Conservation (phyloP, 2,329 filamentous ascomycete genomes). For the Dactylella cylindrospora region DNA sequence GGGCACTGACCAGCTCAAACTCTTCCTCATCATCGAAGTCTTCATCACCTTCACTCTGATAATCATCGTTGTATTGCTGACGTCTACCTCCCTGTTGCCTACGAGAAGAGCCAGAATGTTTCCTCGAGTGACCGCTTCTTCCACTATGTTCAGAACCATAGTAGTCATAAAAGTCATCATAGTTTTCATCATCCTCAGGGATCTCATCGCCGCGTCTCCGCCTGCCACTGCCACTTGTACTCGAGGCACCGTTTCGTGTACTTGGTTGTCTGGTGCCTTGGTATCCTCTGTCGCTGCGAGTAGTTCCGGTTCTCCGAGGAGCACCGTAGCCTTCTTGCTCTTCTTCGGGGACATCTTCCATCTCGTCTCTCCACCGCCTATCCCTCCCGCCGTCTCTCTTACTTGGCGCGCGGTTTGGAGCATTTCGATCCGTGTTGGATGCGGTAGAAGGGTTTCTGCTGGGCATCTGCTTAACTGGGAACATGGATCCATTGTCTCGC, state of each 20-base stretch:
- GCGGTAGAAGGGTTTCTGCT: too few species aligned
- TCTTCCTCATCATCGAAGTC: conserved; percentile 69
- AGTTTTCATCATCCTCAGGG: conserved; percentile 63
- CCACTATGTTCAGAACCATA: conserved; percentile 52
- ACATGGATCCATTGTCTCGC: conserved; percentile 29
- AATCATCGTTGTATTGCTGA: conserved; percentile 72
- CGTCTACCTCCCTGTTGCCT: conserved; percentile 49
- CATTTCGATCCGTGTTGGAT: conserved; percentile 64
- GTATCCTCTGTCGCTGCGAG: conserved; percentile 52
- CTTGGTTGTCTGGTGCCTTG: conserved; percentile 25
- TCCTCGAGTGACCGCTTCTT: conserved; percentile 53
- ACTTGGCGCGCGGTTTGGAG: conserved; percentile 63
- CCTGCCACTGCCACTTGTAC: conserved; percentile 48
- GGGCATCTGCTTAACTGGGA: conserved; percentile 40
- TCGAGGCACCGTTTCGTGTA: conserved; percentile 10
- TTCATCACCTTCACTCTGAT: conserved; percentile 72
- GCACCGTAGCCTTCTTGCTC: conserved; percentile 51
- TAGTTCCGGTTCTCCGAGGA: conserved; percentile 53
- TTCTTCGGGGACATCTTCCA: conserved; percentile 47
- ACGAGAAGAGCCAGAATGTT: conserved; percentile 54
- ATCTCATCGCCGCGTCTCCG: conserved; percentile 53
- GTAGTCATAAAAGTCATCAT: conserved; percentile 70
- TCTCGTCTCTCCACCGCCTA: conserved; percentile 55
- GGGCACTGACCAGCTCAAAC: conserved; percentile 73
- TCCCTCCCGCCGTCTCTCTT: conserved; percentile 65